These are phyloP conservation scores for Hortaea werneckii DNA, from an alignment of 2,329 filamentous ascomycete genomes.

Conservation along the genomic window DNA sequence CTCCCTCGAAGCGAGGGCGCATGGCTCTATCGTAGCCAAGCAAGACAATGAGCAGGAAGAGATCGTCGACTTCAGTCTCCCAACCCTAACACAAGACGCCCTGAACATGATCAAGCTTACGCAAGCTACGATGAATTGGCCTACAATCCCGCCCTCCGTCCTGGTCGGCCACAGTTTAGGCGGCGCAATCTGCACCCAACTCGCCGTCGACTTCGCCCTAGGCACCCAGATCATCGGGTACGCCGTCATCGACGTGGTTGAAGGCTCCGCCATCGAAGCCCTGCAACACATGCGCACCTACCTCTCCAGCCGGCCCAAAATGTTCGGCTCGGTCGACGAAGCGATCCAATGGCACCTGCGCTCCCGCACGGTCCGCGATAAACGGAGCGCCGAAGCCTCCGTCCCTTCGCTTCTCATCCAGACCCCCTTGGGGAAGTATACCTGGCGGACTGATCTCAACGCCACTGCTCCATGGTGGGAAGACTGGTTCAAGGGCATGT, in stretches of 20 bases:
- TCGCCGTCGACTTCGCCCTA: conserved; percentile 53
- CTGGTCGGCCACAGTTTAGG: conserved; percentile 89
- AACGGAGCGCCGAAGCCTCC: conserved; percentile 71
- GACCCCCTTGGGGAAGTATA: conserved; percentile 40
- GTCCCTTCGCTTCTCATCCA: conserved; percentile 64
- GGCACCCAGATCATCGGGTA: conserved; percentile 67
- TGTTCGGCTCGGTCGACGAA: conserved; percentile 65
- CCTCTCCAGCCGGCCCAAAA: conserved; percentile 66
- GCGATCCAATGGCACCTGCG: conserved; percentile 92
- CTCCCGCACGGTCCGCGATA: conserved; percentile 76
- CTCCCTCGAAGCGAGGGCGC: conserved; percentile 74
- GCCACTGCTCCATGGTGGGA: conserved; percentile 88
- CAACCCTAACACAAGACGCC: conserved; percentile 64
- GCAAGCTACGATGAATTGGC: conserved; percentile 60
- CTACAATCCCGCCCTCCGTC: conserved; percentile 60
- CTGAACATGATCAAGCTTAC: conserved; percentile 57
- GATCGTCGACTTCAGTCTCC: conserved; percentile 58
- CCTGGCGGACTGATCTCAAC: conserved; percentile 76
- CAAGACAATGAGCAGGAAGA: conserved; percentile 24
- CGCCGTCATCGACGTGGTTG: conserved; percentile 87
- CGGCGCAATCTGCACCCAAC: conserved; percentile 78
- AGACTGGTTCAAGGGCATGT: conserved; percentile 82
- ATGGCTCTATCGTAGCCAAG: conserved; percentile 57
- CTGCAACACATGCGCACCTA: conserved; percentile 91
- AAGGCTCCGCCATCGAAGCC: conserved; percentile 89